phyloP scores from a whole-genome alignment of 1,284 basidiomycete species.

The Ceratobasidium sp. region DNA sequence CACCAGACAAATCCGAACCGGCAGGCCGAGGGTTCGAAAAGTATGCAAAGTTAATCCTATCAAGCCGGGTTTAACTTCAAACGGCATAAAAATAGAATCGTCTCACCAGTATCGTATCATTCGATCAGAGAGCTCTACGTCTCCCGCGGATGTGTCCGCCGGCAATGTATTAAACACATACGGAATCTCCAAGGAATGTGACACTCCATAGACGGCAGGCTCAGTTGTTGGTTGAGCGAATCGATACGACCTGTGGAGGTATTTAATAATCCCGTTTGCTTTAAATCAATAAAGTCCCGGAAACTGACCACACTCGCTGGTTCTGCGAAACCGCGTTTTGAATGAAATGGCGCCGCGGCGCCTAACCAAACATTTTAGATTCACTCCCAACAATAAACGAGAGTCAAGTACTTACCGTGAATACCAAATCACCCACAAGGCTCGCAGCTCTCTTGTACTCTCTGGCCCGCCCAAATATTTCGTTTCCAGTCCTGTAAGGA shows the following conservation, averaged over 20 bases:
- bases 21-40: background rate
- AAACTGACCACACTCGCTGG: background rate
- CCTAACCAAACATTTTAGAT: background rate
- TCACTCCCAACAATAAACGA: too few relatives aligned
- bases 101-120: conserved; percentile 12
- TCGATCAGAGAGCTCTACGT: background rate
- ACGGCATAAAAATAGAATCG: background rate
- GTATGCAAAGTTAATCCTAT: background rate
- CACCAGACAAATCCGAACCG: background rate
- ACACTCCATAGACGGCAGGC: background rate
- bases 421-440: background rate
- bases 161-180: background rate
- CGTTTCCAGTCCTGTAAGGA: conserved; percentile 20
- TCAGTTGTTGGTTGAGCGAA: background rate
- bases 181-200: background rate
- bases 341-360: conserved; percentile 16
- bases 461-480: background rate
- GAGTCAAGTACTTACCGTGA: background rate
- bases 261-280: background rate
- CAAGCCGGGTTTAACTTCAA: background rate
- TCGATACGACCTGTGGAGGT: background rate
- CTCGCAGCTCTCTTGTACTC: conserved; percentile 7
- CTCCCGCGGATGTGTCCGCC: background rate
- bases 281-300: too few relatives aligned
- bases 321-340: background rate